Base-by-base conservation (phyloP, 2,329 filamentous ascomycete genomes). In the Alternaria infectoria region DNA sequence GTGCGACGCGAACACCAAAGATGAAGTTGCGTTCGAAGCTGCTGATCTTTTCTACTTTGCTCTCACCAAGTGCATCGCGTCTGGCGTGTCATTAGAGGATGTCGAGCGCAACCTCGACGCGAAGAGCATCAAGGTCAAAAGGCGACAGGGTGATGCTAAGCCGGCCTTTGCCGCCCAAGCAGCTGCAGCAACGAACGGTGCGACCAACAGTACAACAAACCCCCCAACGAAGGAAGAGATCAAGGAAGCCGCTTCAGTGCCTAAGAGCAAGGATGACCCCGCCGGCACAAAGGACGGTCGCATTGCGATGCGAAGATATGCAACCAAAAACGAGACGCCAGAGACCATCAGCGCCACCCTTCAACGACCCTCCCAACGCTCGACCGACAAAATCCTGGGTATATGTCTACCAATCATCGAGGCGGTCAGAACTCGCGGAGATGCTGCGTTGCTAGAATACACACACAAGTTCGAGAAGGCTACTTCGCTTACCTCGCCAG, bases 381-480 rank as follows among this genome's bases (percentile, higher is more conserved):
- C 95, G 2, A 93, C 93, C n/a, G 95, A 98, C 21, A 89, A 92
- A 62, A 97, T 99, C 70, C 90, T 98, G 83, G 90, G 90, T 67
- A 95, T 98, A 56, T 93, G 97, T 62, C 89, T 88, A 36, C 96
- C 96, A 1, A 99, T 99, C 73, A 93, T 99, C 75, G 89, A 95
- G 61, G 92, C 94, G 51, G 91, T 99, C 59, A 91, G 90, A 59
- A 86, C 88, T 46, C 89, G 92, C 32, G 96, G 96, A 57, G 96
- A 99, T 81, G 91, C 91, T 73, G 94, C 93, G 4, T 86, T 99
- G 23, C 86, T 99, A 47, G 91, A 92, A 54, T 98, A 97, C 81
- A 98, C 96, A 1, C 94, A 97, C 86, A 97, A 96, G 80, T 99
- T 99, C 72, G 96, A 99, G 78, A 97, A 95, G 83, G 96, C 95